Percentiles rank a stretch among this genome's conserved stretches.
phyloP scores from a whole-genome alignment of 495 filamentous ascomycete genomes.

The Hypoxylon fragiforme region DNA sequence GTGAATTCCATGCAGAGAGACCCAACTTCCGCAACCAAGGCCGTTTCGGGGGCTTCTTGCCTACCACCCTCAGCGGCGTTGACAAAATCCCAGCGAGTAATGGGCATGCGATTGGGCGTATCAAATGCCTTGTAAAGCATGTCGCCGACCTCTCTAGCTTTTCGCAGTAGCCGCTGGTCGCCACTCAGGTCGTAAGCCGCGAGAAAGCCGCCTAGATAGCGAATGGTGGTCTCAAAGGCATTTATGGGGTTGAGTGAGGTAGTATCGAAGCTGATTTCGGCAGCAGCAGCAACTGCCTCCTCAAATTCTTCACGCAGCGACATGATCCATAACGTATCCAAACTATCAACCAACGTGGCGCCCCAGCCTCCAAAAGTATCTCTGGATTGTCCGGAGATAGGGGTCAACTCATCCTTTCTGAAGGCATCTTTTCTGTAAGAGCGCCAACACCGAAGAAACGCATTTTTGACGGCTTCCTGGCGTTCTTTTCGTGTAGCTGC shows the following conservation, averaged over 20 bases:
- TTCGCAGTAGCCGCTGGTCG: constrained; percentile 62
- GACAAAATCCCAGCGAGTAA: constrained; percentile 66
- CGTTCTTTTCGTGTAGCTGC: constrained; percentile 56
- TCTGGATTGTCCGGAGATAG: constrained; percentile 57
- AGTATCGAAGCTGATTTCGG: constrained; percentile 79
- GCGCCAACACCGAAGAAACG: constrained; percentile 72
- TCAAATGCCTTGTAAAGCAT: constrained; percentile 82
- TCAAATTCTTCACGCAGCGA: constrained; percentile 82
- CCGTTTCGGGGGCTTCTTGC: constrained; percentile 57
- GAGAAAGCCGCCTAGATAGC: constrained; percentile 79
- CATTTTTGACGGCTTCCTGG: constrained; percentile 62
- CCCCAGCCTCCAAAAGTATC: constrained; percentile 90
- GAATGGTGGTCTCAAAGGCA: constrained; percentile 78
- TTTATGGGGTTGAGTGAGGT: constrained; percentile 58
- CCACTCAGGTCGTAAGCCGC: constrained; percentile 77
- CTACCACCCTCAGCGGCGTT: constrained; percentile 78
- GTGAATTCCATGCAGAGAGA: constrained; percentile 84
- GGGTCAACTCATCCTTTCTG: constrained; percentile 72
- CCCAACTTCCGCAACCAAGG: constrained; percentile 70
- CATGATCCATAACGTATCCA: constrained; percentile 97
- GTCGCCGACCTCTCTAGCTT: constrained; percentile 77
- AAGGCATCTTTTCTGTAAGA: constrained; percentile 76
- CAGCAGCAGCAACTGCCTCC: constrained; percentile 70
- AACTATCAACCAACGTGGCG: constrained; percentile 86
- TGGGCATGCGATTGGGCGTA: constrained; percentile 86